Conservation (phyloP, 2,329 filamentous ascomycete species). For the Aspergillus quadrilineatus region DNA sequence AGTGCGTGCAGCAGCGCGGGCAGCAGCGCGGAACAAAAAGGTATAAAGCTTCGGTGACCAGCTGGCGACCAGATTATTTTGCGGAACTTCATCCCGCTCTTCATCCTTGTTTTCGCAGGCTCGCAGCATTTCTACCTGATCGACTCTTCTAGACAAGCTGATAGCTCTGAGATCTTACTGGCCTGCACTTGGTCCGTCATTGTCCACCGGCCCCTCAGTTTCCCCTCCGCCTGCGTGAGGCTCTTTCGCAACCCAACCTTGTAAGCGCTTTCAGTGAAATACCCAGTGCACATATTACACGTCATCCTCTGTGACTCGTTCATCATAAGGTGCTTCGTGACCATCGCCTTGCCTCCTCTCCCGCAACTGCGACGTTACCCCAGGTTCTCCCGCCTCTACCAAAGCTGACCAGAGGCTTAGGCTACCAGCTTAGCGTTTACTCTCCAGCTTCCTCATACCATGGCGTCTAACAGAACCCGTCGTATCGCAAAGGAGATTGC, state of each 20-base stretch:
- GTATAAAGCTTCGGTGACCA: conserved; percentile 3
- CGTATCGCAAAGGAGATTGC: conserved; percentile 53
- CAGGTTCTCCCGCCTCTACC: background rate
- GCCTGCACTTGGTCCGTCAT: background rate
- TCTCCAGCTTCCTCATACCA: conserved; percentile 27
- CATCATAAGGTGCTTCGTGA: background rate
- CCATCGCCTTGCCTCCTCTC: background rate
- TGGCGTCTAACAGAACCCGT: conserved; percentile 58
- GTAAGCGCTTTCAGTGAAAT: conserved; percentile 5
- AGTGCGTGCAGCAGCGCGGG: background rate
- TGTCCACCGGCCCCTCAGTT: conserved; percentile 5
- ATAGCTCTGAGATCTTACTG: conserved; percentile 1
- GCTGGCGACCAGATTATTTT: background rate
- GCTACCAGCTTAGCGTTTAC: background rate
- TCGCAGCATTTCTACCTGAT: background rate
- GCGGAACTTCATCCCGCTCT: background rate
- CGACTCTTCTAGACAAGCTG: background rate
- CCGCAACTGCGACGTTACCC: background rate
- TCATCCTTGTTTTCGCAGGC: background rate
- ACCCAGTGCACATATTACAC: conserved; percentile 2
- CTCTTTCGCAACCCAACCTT: conserved; percentile 11
- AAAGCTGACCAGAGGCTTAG: background rate
- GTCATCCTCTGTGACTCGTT: conserved; percentile 5
- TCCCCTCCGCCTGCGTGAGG: conserved; percentile 12
- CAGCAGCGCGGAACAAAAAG: background rate